Base-by-base conservation (phyloP, 495 filamentous ascomycete species). In the Lasiosphaeria ovina region DNA sequence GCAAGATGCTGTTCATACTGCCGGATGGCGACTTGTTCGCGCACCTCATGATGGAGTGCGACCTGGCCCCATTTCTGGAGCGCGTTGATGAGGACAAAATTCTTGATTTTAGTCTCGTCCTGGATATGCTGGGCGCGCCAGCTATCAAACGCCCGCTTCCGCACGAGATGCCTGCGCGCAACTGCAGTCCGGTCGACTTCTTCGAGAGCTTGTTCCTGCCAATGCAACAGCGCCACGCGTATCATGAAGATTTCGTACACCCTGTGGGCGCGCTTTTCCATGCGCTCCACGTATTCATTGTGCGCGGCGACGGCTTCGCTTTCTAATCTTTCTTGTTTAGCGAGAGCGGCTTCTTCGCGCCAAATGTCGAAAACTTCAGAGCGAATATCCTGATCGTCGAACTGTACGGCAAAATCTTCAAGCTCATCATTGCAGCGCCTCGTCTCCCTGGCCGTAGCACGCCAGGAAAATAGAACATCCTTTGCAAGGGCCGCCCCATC, bases 61-160 rank as follows among this genome's bases (percentile, higher is more conserved):
- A 60, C 60, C 45, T 68, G 62, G 35, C 45, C 56, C 71, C 71
- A 73, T 59, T 49, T 65, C 45, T 73, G 62, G 10, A 73, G 61
- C 3, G 54, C 55, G 32, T 85, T 82, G 45, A 76, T 77, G 5
- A 88, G 62, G 12, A 83, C 76, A 58, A 88, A 88, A 24, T 85
- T 82, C 38, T 84, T 83, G 8, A 88, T 85, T 71, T 92, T 92
- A 42, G 87, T 63, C 59, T 90, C 85, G 66, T 92, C 90, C 52
- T 89, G 82, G 9, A 82, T 80, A 11, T 89, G 92, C 55, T 92
- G 85, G 53, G 87, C 84, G 14, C 83, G 81, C 90, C 90, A 94
- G 5, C 85, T 84, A 61, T 87, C 85, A 68, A 94, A 94, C 59
- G 87, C 89, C 42, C 85, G 87, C 48, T 85, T 81, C 62, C 86